A percentile compares a stretch with the other conserved stretches of the same genome.
These are phyloP conservation scores for Colletotrichum sp. DNA, from an alignment of 2,329 filamentous ascomycete species.

Conservation along the genomic window DNA sequence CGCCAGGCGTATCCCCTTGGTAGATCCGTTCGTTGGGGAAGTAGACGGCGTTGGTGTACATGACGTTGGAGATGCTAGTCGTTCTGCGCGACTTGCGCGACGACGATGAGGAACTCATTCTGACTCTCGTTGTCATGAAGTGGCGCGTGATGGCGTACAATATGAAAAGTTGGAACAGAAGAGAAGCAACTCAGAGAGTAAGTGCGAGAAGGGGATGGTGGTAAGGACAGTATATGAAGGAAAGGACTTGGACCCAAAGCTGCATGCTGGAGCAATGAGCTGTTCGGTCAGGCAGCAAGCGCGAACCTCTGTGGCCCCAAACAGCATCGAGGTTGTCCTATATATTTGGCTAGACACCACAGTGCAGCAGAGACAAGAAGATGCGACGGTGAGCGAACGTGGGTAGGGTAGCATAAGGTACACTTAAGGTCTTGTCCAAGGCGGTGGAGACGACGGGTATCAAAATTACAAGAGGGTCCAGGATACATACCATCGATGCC, in stretches of 20 bases:
- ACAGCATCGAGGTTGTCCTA: conserved; percentile 13
- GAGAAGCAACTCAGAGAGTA: neutral
- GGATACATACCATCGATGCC: conserved; percentile 35
- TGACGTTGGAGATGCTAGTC: conserved; percentile 51
- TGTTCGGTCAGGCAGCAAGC: conserved; percentile 21
- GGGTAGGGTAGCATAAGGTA: conserved; percentile 13
- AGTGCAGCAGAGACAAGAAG: conserved; percentile 4
- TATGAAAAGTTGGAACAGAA: neutral
- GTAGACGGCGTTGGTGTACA: conserved; percentile 78
- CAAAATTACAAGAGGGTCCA: conserved; percentile 38
- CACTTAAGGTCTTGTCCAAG: conserved; percentile 11
- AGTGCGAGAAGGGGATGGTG: conserved; percentile 1
- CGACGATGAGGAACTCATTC: conserved; percentile 42
- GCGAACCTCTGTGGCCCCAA: conserved; percentile 14
- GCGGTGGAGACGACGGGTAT: conserved; percentile 25
- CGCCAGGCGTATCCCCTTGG: conserved; percentile 72
- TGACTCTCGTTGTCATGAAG: conserved; percentile 6
- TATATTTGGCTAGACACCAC: conserved; percentile 17
- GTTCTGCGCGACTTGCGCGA: conserved; percentile 51
- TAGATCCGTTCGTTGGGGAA: conserved; percentile 83
- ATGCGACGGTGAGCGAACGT: conserved; percentile 18
- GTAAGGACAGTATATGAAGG: conserved; percentile 19
- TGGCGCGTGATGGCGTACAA: neutral
- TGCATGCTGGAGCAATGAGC: conserved; percentile 17
- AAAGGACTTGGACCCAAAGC: conserved; percentile 10